phyloP scores from a whole-genome alignment of 768 basidiomycete genomes.

The Russula compacta region DNA sequence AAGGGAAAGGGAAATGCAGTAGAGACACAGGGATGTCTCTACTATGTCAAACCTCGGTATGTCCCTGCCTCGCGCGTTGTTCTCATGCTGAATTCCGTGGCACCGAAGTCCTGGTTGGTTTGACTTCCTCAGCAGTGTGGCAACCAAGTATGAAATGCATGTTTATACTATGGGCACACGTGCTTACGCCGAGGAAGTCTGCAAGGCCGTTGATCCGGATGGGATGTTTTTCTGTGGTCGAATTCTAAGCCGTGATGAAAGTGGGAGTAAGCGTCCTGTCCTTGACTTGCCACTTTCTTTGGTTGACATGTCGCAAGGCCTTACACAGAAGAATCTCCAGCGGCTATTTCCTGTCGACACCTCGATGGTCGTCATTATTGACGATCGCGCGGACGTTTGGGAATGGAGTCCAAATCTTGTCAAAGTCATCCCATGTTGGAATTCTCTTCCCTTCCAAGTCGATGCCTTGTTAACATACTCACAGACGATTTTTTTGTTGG shows the following conservation, averaged over 20 bases:
- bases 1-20: slow-evolving; percentile 58
- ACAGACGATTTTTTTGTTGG: slow-evolving; percentile 96
- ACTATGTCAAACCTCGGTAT: slow-evolving; percentile 96
- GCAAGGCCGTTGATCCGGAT: slow-evolving; percentile 86
- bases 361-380: slow-evolving; percentile 98
- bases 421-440: slow-evolving; percentile 91
- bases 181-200: slow-evolving; percentile 93
- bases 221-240: slow-evolving; percentile 79
- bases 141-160: slow-evolving; percentile 92
- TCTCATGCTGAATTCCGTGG: slow-evolving; percentile 12
- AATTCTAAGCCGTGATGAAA: slow-evolving; percentile 89
- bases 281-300: background rate
- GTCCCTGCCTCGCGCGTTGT: slow-evolving; percentile 22
- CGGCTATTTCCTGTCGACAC: slow-evolving; percentile 94
- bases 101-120: slow-evolving; percentile 65
- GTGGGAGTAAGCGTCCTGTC: slow-evolving; percentile 63
- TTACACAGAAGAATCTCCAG: slow-evolving; percentile 82
- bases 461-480: slow-evolving; percentile 18
- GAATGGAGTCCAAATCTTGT: slow-evolving; percentile 94
- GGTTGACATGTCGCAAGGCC: slow-evolving; percentile 1
- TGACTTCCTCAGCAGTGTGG: slow-evolving; percentile 63
- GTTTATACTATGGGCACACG: slow-evolving; percentile 99
- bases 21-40: slow-evolving; percentile 80
- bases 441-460: slow-evolving; percentile 5
- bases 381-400: slow-evolving; percentile 98